A percentile compares a stretch with the other conserved stretches of the same genome.
These are phyloP conservation scores for Quercus ilex DNA, from an alignment of 306 rosid species.

Conservation along the genomic window DNA sequence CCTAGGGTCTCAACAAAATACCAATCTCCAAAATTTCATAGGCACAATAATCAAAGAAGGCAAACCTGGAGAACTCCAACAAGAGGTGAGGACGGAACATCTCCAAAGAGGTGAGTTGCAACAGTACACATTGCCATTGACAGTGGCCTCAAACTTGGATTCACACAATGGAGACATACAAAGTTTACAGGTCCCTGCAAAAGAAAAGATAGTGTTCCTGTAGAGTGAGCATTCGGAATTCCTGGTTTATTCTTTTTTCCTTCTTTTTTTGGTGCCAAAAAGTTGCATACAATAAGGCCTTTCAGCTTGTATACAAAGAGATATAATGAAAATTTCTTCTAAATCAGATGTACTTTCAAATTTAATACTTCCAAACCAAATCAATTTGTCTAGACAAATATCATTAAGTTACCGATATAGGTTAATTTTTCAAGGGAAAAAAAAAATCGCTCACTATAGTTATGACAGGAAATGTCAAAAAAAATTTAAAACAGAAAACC, in stretches of 20 bases:
- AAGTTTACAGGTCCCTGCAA: constrained; percentile 82
- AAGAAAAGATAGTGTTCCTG: constrained; percentile 6
- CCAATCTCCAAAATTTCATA: not conserved
- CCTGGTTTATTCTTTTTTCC: not conserved
- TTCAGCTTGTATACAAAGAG: not conserved
- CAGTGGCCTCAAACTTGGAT: constrained; percentile 79
- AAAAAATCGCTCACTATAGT: not conserved
- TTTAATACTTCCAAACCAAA: not conserved
- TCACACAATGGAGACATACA: constrained; percentile 62
- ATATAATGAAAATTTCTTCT: not conserved
- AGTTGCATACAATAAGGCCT: not conserved
- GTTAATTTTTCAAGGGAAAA: not conserved
- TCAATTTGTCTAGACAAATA: not conserved
- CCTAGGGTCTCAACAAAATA: not conserved
- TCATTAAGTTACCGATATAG: not conserved
- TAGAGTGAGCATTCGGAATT: not conserved
- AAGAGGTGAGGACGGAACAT: constrained; percentile 89
- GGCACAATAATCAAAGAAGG: not conserved
- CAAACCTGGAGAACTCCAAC: constrained; percentile 83
- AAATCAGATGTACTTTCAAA: not conserved
- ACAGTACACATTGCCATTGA: constrained; percentile 84
- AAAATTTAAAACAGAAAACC: not conserved
- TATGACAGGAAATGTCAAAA: not conserved
- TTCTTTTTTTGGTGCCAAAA: not conserved
- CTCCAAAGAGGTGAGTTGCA: constrained; percentile 81